phyloP scores from a whole-genome alignment of 176 grass and related monocot genomes.

The Miscanthus lutarioriparius region DNA sequence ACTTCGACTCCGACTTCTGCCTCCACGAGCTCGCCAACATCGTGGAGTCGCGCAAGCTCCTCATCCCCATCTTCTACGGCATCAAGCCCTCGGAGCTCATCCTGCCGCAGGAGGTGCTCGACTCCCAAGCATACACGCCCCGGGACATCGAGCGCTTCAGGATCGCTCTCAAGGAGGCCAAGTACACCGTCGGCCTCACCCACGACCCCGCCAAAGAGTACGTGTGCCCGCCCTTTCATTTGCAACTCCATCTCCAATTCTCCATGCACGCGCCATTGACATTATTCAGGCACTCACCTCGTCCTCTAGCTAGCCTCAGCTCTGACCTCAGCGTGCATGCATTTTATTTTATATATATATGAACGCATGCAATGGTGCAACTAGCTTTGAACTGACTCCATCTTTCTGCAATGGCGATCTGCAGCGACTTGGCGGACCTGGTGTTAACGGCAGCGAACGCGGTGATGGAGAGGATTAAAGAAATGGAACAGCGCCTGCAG shows the following conservation, averaged over 20 bases:
- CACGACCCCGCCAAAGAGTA: constrained; percentile 73
- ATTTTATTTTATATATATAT: not conserved
- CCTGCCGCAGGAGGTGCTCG: constrained; percentile 9
- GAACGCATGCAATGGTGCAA: not conserved
- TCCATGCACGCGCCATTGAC: not conserved
- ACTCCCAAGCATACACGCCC: not conserved
- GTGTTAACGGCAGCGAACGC: constrained; percentile 15
- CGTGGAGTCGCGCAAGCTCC: constrained; percentile 58
- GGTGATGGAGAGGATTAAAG: constrained; percentile 18
- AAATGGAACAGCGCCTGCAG: not conserved
- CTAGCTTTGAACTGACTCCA: not conserved
- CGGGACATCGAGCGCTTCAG: constrained; percentile 51
- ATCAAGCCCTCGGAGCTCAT: constrained; percentile 78
- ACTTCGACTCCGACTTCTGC: constrained; percentile 75
- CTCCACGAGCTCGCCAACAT: constrained; percentile 69
- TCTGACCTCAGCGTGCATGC: not conserved
- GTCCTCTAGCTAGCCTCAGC: not conserved
- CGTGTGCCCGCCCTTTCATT: not conserved
- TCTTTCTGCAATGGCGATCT: constrained; percentile 23
- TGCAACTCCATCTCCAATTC: not conserved
- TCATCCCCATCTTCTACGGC: constrained; percentile 84
- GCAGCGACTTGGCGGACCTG: constrained; percentile 49
- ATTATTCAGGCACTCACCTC: not conserved
- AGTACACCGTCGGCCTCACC: constrained; percentile 67
- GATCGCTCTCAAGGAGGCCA: constrained; percentile 54